A percentile compares a stretch with the other conserved stretches of the same genome.
These are phyloP conservation scores for Picea sitchensis DNA, from an alignment of 75 land plant genomes.

Conservation along the genomic window DNA sequence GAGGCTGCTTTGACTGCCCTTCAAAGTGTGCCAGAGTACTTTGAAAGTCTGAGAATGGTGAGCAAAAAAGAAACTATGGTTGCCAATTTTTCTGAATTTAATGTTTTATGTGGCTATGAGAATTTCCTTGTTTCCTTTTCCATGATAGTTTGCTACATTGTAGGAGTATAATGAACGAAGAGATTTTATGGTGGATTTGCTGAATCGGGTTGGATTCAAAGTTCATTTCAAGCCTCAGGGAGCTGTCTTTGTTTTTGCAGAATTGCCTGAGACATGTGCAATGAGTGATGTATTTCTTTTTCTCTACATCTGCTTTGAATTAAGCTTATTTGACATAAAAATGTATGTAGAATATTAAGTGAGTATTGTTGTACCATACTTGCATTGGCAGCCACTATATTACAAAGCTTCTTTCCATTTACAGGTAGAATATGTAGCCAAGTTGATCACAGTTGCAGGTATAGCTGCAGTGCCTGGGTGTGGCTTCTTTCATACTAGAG, in stretches of 20 bases:
- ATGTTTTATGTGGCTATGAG: not conserved
- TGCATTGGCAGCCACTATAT: not conserved
- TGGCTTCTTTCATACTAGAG: conserved; percentile 68
- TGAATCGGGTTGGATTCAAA: conserved; percentile 55
- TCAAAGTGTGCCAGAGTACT: conserved; percentile 47
- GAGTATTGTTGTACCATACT: not conserved
- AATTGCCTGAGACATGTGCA: conserved; percentile 55
- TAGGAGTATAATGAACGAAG: conserved; percentile 73
- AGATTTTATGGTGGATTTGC: conserved; percentile 48
- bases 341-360: not conserved
- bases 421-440: conserved; percentile 77
- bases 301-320: not conserved
- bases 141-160: not conserved
- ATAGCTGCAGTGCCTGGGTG: conserved; percentile 91
- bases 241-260: conserved; percentile 83
- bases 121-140: not conserved
- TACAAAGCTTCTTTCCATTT: not conserved
- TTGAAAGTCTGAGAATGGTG: conserved; percentile 49
- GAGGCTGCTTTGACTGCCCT: conserved; percentile 90
- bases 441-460: conserved; percentile 71
- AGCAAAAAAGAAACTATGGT: conserved; percentile 5
- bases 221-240: conserved; percentile 77
- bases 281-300: conserved; percentile 63
- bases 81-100: conserved; percentile 1
- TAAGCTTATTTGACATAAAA: not conserved